Evolutionary conservation across 2,329 filamentous ascomycete genomes (phyloP).

Genomic region (Sarocladium kiliense): DNA sequence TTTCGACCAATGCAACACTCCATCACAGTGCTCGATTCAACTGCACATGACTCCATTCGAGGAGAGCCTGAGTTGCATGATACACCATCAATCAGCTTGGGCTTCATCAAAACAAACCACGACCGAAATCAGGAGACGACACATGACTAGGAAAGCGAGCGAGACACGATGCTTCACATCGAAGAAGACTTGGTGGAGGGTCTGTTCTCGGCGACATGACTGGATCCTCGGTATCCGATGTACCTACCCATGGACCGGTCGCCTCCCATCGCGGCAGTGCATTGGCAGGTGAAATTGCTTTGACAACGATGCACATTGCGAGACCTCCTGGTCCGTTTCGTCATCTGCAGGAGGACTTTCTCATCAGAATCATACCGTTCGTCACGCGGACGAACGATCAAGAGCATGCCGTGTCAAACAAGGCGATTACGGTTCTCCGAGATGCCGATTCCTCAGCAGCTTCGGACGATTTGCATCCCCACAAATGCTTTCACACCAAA

Average conservation of each 20-base stretch:
- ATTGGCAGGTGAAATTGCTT: not conserved
- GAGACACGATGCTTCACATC: not conserved
- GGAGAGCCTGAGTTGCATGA: not conserved
- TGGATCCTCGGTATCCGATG: not conserved
- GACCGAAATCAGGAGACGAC: not conserved
- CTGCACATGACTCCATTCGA: not conserved
- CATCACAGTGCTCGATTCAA: not conserved
- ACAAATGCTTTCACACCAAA: not conserved
- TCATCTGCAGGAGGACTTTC: not conserved
- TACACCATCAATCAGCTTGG: too few relatives aligned
- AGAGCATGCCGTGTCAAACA: not conserved
- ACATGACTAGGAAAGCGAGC: not conserved
- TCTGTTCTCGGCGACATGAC: not conserved
- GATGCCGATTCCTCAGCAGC: not conserved
- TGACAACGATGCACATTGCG: not conserved
- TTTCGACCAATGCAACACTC: not conserved
- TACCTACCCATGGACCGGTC: not conserved
- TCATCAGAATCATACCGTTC: not conserved
- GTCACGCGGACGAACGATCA: not conserved
- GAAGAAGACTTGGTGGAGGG: not conserved
- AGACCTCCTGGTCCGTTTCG: not conserved
- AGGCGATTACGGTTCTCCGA: not conserved
- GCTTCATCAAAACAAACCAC: not conserved
- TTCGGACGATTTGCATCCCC: not conserved
- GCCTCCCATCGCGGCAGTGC: not conserved